phyloP scores from a whole-genome alignment of 306 rosid genomes.

The Urtica urens region DNA sequence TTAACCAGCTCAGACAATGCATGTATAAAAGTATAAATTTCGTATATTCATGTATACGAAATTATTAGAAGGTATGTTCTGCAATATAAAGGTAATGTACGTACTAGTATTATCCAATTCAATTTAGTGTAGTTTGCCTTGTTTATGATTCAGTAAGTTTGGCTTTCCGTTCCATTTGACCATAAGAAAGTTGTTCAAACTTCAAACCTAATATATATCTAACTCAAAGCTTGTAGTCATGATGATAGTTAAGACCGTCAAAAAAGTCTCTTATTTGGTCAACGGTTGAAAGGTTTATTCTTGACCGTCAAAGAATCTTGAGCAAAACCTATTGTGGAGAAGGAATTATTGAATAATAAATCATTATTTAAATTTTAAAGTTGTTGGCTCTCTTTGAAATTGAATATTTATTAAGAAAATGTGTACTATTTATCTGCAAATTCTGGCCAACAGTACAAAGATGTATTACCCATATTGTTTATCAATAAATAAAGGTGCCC shows the following conservation, averaged over 20 bases:
- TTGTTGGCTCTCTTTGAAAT: slow-evolving; percentile 6
- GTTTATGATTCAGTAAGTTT: too few species aligned
- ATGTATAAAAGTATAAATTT: too few species aligned
- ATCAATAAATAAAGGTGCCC: background rate
- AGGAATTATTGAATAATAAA: background rate
- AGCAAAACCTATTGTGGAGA: background rate
- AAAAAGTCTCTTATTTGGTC: background rate
- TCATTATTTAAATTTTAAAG: background rate
- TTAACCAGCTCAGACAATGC: too few species aligned
- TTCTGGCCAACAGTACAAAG: too few species aligned
- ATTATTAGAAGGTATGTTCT: too few species aligned
- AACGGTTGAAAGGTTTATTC: background rate
- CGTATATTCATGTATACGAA: too few species aligned
- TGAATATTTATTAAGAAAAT: too few species aligned
- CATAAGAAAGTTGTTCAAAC: slow-evolving; percentile 9
- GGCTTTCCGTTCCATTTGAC: slow-evolving; percentile 7
- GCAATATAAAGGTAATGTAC: too few species aligned
- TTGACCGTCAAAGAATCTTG: background rate
- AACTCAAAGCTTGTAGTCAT: slow-evolving; percentile 8
- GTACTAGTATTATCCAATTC: too few species aligned
- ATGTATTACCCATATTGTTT: too few species aligned
- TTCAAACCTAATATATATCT: slow-evolving; percentile 3
- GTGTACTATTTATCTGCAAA: too few species aligned
- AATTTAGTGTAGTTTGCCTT: too few species aligned
- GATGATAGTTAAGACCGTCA: slow-evolving; percentile 5